phyloP scores from a whole-genome alignment of 768 basidiomycete species.

The Erythrobasidium yunnanense region DNA sequence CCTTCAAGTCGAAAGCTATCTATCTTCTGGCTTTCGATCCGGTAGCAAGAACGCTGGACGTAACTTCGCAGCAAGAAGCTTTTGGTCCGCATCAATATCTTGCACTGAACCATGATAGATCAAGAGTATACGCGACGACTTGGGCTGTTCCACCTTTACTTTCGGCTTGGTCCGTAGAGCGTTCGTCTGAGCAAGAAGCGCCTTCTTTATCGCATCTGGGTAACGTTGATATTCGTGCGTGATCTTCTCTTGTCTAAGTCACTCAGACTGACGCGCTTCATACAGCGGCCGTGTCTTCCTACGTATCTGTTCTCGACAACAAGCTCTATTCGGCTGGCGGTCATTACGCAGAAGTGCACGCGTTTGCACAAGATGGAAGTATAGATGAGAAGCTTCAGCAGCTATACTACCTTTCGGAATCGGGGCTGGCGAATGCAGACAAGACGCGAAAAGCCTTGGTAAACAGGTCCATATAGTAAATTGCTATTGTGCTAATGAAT shows the following conservation, averaged over 20 bases:
- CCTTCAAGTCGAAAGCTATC: constrained; percentile 27
- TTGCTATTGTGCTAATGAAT: too few relatives aligned
- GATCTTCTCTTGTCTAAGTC: neutral
- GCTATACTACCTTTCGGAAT: constrained; percentile 12
- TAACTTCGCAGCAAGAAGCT: constrained; percentile 3
- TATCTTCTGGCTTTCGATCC: constrained; percentile 28
- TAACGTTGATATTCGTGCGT: constrained; percentile 17
- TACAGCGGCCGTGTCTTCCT: constrained; percentile 25
- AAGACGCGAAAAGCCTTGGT: constrained; percentile 25
- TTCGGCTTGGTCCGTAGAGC: constrained; percentile 26
- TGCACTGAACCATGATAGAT: constrained; percentile 1
- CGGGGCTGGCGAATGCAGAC: constrained; percentile 17
- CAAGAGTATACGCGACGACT: constrained; percentile 23
- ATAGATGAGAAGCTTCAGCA: constrained; percentile 23
- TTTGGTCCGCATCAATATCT: constrained; percentile 29
- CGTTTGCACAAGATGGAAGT: constrained; percentile 6
- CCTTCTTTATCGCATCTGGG: constrained; percentile 4
- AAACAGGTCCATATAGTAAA: neutral
- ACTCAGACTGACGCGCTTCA: neutral
- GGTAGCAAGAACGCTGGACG: constrained; percentile 8
- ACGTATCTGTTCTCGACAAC: constrained; percentile 11
- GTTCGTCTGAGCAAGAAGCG: neutral
- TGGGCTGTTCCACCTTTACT: constrained; percentile 22
- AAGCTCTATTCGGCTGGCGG: constrained; percentile 26
- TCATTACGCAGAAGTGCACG: constrained; percentile 19